Conservation (phyloP, 768 basidiomycete species). For the Hypholoma sublateritium region DNA sequence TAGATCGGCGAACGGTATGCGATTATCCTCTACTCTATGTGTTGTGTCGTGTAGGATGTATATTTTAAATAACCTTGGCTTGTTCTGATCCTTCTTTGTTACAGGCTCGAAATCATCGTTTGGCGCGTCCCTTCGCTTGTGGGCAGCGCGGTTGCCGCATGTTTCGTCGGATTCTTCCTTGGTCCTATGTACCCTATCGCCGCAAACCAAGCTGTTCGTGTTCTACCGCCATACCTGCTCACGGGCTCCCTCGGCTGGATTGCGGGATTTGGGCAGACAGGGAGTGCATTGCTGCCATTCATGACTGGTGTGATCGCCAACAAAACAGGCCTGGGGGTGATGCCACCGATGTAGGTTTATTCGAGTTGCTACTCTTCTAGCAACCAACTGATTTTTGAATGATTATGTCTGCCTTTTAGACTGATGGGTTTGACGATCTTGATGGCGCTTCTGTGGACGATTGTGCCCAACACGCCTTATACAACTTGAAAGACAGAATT, state of each 20-base stretch:
- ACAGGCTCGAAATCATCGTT: slow-evolving; percentile 62
- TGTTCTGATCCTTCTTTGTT: slow-evolving; percentile 20
- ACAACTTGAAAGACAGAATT: background rate
- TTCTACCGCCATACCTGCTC: slow-evolving; percentile 68
- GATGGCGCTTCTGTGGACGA: background rate
- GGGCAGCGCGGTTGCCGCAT: slow-evolving; percentile 60
- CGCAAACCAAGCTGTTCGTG: slow-evolving; percentile 62
- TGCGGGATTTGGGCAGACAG: slow-evolving; percentile 61
- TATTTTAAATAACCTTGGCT: background rate
- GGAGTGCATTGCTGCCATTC: slow-evolving; percentile 67
- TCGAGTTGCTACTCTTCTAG: background rate
- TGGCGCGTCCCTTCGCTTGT: slow-evolving; percentile 72
- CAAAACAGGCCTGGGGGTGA: slow-evolving; percentile 52
- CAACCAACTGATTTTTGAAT: background rate
- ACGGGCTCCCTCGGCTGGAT: slow-evolving; percentile 63
- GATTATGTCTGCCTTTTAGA: too few species aligned
- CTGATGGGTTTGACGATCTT: background rate
- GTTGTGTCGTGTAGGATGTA: slow-evolving; percentile 45
- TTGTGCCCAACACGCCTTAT: background rate
- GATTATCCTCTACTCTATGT: slow-evolving; percentile 49
- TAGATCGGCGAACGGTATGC: slow-evolving; percentile 57
- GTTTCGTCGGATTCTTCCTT: slow-evolving; percentile 60
- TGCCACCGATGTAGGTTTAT: slow-evolving; percentile 40
- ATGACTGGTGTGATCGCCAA: slow-evolving; percentile 64
- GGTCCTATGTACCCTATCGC: slow-evolving; percentile 72